These are phyloP conservation scores for Aspergillus nomiae DNA, from an alignment of 2,329 filamentous ascomycete species.

Conservation along the genomic window DNA sequence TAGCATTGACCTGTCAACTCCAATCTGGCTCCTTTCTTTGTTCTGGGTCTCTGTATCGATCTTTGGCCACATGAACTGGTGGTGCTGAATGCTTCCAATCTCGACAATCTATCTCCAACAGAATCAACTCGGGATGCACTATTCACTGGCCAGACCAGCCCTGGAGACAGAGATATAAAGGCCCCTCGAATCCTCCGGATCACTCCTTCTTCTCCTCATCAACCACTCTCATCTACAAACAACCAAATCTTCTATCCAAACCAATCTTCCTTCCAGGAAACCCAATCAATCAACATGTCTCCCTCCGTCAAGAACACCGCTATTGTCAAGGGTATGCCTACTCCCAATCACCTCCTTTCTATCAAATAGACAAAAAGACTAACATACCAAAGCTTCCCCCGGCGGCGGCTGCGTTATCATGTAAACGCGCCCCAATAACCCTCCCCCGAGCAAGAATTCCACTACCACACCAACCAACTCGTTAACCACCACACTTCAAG, in stretches of 20 bases:
- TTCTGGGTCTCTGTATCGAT: not conserved
- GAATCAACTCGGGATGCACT: not conserved
- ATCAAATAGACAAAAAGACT: not conserved
- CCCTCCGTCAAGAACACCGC: slow-evolving; percentile 23
- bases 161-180: not conserved
- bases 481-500: not conserved
- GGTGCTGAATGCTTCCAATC: not conserved
- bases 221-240: not conserved
- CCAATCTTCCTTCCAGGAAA: slow-evolving; percentile 18
- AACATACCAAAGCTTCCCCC: slow-evolving; percentile 24
- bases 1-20: too few relatives aligned
- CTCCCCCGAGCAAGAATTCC: slow-evolving; percentile 1
- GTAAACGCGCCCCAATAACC: slow-evolving; percentile 20
- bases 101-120: not conserved
- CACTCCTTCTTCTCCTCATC: not conserved
- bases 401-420: slow-evolving; percentile 35
- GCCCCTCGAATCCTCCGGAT: not conserved
- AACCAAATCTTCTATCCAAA: slow-evolving; percentile 13
- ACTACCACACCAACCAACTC: not conserved
- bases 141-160: not conserved
- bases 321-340: slow-evolving; percentile 26
- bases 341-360: not conserved
- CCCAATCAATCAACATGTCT: slow-evolving; percentile 28
- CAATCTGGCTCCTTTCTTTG: not conserved
- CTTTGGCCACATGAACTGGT: not conserved